phyloP scores from a whole-genome alignment of 257 asterid genomes.

The Solanum pennellii region DNA sequence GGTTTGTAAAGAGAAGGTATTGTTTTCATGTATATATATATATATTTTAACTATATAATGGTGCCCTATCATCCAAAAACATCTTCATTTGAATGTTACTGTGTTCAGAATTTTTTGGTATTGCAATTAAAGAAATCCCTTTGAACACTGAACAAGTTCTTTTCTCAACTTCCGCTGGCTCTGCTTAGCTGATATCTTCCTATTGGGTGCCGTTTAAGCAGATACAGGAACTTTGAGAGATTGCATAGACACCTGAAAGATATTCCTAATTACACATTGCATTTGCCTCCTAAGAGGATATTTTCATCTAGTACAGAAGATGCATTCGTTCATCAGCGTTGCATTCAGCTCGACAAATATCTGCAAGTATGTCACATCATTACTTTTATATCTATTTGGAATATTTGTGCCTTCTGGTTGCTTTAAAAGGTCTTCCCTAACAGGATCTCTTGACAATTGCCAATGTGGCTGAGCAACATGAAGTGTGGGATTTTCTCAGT shows the following conservation, averaged over 20 bases:
- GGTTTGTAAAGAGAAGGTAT: conserved; percentile 97
- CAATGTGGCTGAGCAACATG: conserved; percentile 98
- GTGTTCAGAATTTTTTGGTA: not conserved
- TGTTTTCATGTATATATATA: conserved; percentile 12
- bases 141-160: not conserved
- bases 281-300: conserved; percentile 97
- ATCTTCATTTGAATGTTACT: not conserved
- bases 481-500: conserved; percentile 98
- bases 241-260: conserved; percentile 91
- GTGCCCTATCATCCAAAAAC: not conserved
- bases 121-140: not conserved
- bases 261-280: conserved; percentile 83
- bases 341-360: conserved; percentile 93
- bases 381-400: not conserved
- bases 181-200: conserved; percentile 3
- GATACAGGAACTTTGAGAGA: conserved; percentile 95
- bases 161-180: conserved; percentile 4
- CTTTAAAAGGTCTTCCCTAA: conserved; percentile 17
- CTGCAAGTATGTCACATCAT: conserved; percentile 54
- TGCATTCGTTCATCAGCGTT: conserved; percentile 93
- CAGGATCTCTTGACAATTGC: conserved; percentile 96
- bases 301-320: conserved; percentile 98
- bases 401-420: not conserved
- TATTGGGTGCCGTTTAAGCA: conserved; percentile 19
- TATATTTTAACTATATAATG: conserved; percentile 4